Base-by-base conservation (phyloP, 2,329 filamentous ascomycete species). In the Eutypa lata region DNA sequence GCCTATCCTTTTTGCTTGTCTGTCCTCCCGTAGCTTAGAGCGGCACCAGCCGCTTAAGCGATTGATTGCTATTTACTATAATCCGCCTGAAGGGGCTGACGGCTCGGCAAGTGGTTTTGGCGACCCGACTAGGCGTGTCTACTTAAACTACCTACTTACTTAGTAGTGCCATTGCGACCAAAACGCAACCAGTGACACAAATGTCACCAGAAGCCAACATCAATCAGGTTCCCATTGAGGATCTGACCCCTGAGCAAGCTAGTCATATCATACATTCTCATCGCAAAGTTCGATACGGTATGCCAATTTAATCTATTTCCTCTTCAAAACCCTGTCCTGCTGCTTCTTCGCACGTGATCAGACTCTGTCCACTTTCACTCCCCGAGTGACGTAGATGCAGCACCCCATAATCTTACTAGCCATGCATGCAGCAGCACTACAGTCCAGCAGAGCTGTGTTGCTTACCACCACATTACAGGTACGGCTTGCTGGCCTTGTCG, bases 251-350 rank as follows among this genome's bases (percentile, higher is more conserved):
- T 10, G 84, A 87, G 67, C 83, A 87, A 70, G 84, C 83, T 58
- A 87, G 75, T 65, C 81, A 83, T 61, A 87, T 87, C 71, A 87
- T 87, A 60, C 83, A 87, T 66, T 86, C 83, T 49, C 84, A 87
- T 66, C 81, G 84, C 59, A 87, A 87, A 69, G 84, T 87, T 52
- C 79, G 84, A 64, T 87, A 87, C 69, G 84, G 83, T 86, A 76
- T 67, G 82, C 73, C 38, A 22, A 21, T 47, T 18, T 14, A 14
- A 31, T 40, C 28, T 18, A 38, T 38, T 35, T 19, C 22, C 18
- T 24, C n/a, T 19, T 7, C n/a, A n/a, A n/a, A n/a, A 19, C 24
- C 16, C 19, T 45, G n/a, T 44, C 5, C 13, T 2, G 16, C 19
- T 13, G 26, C 33, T 16, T 8, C 22, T 5, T 28, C 13, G 5